Conservation (phyloP, 306 rosid species). For the Canavalia ensiformis region DNA sequence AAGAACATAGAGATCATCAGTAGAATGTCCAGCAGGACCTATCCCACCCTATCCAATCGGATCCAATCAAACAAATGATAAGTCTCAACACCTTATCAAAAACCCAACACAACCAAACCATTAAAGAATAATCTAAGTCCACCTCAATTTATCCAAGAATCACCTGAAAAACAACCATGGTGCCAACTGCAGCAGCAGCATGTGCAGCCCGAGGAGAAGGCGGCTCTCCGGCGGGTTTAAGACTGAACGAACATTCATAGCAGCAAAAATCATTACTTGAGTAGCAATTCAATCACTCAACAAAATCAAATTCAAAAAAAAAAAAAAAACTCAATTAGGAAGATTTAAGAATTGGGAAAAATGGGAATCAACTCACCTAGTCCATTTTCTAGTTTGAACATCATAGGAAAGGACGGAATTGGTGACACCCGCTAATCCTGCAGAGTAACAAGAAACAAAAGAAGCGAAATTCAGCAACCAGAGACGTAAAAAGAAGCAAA, state of each 20-base stretch:
- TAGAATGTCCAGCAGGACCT: constrained; percentile 99
- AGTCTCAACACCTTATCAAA: constrained; percentile 35
- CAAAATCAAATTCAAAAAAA: not conserved
- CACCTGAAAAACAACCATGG: constrained; percentile 99
- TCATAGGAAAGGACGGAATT: constrained; percentile 94
- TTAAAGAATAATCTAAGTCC: constrained; percentile 2
- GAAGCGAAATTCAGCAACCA: constrained; percentile 19
- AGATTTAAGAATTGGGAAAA: constrained; percentile 1
- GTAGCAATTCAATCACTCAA: constrained; percentile 45
- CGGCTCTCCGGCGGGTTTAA: constrained; percentile 96
- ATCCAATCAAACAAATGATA: constrained; percentile 51
- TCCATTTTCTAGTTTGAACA: constrained; percentile 87
- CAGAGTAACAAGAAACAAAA: constrained; percentile 1
- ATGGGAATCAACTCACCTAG: constrained; percentile 72
- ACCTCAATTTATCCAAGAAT: constrained; percentile 22
- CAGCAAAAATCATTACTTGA: constrained; percentile 45
- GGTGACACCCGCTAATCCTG: constrained; percentile 96
- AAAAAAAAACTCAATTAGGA: not conserved
- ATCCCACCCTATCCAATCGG: constrained; percentile 88
- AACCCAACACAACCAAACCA: constrained; percentile 3
- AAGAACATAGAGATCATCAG: constrained; percentile 92
- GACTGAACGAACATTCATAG: constrained; percentile 61
- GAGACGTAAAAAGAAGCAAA: not conserved
- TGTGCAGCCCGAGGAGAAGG: constrained; percentile 99
- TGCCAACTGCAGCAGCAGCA: constrained; percentile 94